Evolutionary conservation across 345 rosid species (phyloP).

Genomic region (Rhodomyrtus tomentosa): DNA sequence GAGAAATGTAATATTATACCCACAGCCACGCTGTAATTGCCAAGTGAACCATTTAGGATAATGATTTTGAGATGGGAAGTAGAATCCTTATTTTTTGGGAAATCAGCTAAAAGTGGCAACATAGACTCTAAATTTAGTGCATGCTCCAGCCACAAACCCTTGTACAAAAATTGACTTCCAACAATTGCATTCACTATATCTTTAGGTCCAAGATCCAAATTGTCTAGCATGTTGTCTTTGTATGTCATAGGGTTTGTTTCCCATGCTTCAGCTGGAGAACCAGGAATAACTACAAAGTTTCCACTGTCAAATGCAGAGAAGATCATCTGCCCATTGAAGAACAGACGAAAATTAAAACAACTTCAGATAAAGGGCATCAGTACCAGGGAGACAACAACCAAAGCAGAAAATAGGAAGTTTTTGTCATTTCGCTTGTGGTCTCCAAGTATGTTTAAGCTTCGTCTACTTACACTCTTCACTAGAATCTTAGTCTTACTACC

Average conservation of each 20-base stretch:
- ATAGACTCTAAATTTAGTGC: constrained; percentile 69
- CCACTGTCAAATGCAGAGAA: constrained; percentile 86
- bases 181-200: constrained; percentile 58
- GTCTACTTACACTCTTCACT: not conserved
- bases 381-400: not conserved
- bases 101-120: constrained; percentile 35
- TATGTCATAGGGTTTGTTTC: constrained; percentile 22
- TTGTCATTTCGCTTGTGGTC: not conserved
- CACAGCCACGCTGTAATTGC: constrained; percentile 66
- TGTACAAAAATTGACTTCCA: constrained; percentile 75
- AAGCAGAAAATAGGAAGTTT: not conserved
- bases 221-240: constrained; percentile 14
- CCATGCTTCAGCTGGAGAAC: constrained; percentile 69
- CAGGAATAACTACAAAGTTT: constrained; percentile 80
- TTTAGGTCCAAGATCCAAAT: constrained; percentile 35
- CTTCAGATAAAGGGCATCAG: not conserved
- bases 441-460: not conserved
- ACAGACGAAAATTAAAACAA: not conserved
- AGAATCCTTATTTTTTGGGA: constrained; percentile 23
- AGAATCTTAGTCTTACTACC: not conserved
- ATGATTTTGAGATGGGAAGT: constrained; percentile 45
- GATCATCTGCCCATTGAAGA: constrained; percentile 36
- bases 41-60: constrained; percentile 45
- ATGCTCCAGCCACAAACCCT: constrained; percentile 95
- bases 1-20: constrained; percentile 21